A percentile compares a stretch with the other conserved stretches of the same genome.
Conservation (phyloP, 805 yeast species). For the Wickerhamomyces xylosicus region DNA sequence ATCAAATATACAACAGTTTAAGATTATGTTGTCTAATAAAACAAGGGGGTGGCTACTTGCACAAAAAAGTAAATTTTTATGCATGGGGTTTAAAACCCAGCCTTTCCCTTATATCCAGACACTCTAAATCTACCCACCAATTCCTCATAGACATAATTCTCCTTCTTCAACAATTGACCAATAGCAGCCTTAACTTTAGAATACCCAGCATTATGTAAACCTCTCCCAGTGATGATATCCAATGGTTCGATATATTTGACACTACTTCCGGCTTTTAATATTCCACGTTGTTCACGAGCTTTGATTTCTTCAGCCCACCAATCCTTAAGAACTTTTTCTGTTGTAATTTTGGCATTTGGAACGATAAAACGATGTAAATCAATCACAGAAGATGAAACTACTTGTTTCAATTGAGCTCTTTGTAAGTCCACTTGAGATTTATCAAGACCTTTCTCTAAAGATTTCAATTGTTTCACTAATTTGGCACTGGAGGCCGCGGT, state of each 20-base stretch:
- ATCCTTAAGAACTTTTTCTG: conserved; percentile 24
- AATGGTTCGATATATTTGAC: conserved; percentile 35
- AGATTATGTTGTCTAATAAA: too few relatives aligned
- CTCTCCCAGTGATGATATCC: conserved; percentile 55
- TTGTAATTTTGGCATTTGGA: conserved; percentile 32
- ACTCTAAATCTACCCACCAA: not conserved
- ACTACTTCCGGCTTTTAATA: conserved; percentile 22
- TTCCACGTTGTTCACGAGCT: conserved; percentile 31
- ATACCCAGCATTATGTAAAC: conserved; percentile 53
- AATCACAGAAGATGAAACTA: conserved; percentile 18
- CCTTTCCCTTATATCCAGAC: not conserved
- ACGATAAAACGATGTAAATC: conserved; percentile 53
- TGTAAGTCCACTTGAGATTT: conserved; percentile 2
- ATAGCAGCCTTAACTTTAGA: conserved; percentile 28
- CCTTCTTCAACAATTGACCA: not conserved
- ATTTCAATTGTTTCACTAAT: not conserved
- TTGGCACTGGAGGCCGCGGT: not conserved
- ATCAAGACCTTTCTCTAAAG: not conserved
- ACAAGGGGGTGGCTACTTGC: too few relatives aligned
- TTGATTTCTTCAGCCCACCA: conserved; percentile 60
- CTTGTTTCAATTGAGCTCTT: conserved; percentile 8
- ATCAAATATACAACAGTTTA: too few relatives aligned
- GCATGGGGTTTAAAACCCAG: too few relatives aligned
- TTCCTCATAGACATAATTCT: not conserved
- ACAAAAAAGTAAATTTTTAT: too few relatives aligned